Percentiles rank a stretch among this genome's conserved stretches.
Conservation (phyloP, 345 rosid species). For the rapeseed (Brassica napus) region DNA sequence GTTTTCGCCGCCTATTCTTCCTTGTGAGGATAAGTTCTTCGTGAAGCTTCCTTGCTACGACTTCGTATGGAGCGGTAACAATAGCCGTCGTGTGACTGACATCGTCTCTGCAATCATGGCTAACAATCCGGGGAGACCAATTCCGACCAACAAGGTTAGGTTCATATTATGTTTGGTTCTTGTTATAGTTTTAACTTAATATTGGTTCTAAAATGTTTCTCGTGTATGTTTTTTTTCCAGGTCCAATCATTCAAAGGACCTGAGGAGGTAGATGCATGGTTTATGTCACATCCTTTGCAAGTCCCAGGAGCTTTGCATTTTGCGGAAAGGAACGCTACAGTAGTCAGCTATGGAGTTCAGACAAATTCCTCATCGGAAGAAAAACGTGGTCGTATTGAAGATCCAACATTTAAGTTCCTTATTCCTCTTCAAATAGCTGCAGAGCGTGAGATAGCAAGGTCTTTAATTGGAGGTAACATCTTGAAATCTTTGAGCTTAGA, state of each 20-base stretch:
- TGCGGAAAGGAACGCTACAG: conserved; percentile 47
- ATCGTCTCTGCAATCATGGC: conserved; percentile 58
- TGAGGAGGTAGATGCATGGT: conserved; percentile 71
- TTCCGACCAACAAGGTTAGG: conserved; percentile 57
- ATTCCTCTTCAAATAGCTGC: conserved; percentile 89
- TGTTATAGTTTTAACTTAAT: not conserved
- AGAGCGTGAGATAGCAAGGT: conserved; percentile 90
- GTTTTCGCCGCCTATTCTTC: conserved; percentile 57
- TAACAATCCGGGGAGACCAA: conserved; percentile 72
- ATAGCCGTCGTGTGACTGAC: conserved; percentile 36
- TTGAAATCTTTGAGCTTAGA: not conserved
- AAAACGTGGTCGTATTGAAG: conserved; percentile 60
- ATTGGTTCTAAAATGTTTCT: not conserved
- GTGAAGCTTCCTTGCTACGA: conserved; percentile 64
- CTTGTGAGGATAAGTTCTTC: conserved; percentile 79
- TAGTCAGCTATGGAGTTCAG: conserved; percentile 76
- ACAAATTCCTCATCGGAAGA: conserved; percentile 63
- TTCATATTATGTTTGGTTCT: not conserved
- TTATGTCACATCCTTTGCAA: conserved; percentile 52
- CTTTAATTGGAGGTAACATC: conserved; percentile 65
- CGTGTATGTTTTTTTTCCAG: conserved; percentile 35
- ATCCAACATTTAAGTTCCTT: conserved; percentile 81
- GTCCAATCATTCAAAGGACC: conserved; percentile 66
- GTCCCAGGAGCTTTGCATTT: conserved; percentile 85
- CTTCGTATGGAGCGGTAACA: conserved; percentile 90